Percentiles rank a stretch among this genome's conserved stretches.
phyloP scores from a whole-genome alignment of 371 early-diverging fungal genomes.

The Mortierella sp. region DNA sequence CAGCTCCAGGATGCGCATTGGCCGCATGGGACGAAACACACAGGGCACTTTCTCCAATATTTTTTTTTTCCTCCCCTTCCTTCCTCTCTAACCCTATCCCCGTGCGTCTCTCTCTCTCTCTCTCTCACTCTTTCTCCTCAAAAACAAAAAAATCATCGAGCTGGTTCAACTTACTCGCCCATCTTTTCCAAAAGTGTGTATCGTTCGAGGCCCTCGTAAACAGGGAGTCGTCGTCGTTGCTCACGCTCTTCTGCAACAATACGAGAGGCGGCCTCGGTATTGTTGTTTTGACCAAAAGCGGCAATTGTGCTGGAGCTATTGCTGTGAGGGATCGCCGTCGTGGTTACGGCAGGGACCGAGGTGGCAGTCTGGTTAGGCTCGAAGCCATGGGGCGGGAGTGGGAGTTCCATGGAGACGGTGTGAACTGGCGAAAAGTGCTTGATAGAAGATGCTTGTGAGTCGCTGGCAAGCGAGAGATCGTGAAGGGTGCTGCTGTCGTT shows the following conservation, averaged over 20 bases:
- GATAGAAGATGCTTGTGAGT: no score
- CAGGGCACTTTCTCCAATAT: no score
- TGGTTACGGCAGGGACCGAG: background rate
- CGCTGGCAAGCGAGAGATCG: background rate
- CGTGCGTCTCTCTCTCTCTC: background rate
- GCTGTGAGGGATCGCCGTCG: background rate
- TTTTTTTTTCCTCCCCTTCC: no score
- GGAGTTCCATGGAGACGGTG: no score
- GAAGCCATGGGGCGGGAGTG: no score
- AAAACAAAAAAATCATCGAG: background rate
- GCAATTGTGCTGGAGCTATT: background rate
- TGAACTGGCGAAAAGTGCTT: no score
- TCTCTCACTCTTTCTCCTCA: background rate
- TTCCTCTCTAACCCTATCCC: background rate
- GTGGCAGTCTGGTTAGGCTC: no score
- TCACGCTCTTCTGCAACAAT: constrained; percentile 45
- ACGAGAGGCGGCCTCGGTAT: constrained; percentile 41
- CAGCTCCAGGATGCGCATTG: no score
- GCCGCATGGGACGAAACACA: no score
- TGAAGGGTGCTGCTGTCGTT: constrained; percentile 6
- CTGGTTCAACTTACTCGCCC: constrained; percentile 69
- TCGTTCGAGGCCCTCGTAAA: constrained; percentile 62
- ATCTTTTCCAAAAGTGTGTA: constrained; percentile 65
- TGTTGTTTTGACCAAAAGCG: constrained; percentile 25
- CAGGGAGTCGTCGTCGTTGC: constrained; percentile 57